Conservation (phyloP, 2,329 filamentous ascomycete species). For the Xylaria sp. region DNA sequence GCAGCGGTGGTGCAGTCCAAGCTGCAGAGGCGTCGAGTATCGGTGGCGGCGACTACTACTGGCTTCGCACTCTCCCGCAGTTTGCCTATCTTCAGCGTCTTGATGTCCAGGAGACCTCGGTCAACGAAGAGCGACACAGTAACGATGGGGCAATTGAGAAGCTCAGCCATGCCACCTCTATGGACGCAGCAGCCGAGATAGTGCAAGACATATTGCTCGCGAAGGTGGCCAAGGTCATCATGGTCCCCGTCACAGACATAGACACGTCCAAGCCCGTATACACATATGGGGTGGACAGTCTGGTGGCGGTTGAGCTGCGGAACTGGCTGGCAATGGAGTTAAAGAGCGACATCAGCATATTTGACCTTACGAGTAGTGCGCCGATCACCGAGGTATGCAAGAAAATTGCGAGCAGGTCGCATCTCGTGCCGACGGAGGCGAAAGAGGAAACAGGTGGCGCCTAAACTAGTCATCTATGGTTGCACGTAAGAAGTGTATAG, state of each 20-base stretch:
- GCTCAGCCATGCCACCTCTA: constrained; percentile 13
- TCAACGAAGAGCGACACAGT: constrained; percentile 1
- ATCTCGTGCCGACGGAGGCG: constrained; percentile 6
- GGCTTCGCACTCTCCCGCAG: constrained; percentile 20
- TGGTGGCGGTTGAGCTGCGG: constrained; percentile 27
- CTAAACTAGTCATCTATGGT: background rate
- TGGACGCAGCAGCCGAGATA: constrained; percentile 24
- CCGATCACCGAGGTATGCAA: constrained; percentile 24
- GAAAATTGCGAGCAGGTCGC: constrained; percentile 20
- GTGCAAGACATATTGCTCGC: constrained; percentile 21
- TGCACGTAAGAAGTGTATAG: too few species aligned
- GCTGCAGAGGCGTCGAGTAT: background rate
- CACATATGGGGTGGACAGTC: constrained; percentile 26
- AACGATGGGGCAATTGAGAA: constrained; percentile 4
- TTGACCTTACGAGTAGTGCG: constrained; percentile 25
- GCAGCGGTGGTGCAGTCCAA: constrained; percentile 17
- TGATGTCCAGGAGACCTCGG: constrained; percentile 16
- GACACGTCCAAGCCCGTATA: constrained; percentile 23
- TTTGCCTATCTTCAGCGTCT: constrained; percentile 23
- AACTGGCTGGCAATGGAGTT: constrained; percentile 27
- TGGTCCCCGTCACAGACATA: constrained; percentile 10
- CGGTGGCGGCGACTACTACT: constrained; percentile 20
- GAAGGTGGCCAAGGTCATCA: constrained; percentile 19
- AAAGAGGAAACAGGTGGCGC: constrained; percentile 10
- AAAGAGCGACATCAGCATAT: constrained; percentile 21